Conservation (phyloP, 345 rosid genomes). For the Murraya paniculata region DNA sequence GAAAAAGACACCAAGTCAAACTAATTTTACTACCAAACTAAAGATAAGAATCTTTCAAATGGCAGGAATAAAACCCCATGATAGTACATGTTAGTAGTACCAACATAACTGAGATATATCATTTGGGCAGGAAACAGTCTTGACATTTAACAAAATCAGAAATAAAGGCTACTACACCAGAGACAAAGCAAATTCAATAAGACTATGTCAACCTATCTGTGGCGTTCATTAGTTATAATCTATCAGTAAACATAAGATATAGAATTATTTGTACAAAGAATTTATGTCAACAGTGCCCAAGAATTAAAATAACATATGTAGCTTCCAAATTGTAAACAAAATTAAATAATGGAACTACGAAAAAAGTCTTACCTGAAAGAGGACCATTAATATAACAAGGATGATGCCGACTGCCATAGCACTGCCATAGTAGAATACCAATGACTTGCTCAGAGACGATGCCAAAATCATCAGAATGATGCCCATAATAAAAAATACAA, state of each 20-base stretch:
- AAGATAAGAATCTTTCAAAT: neutral
- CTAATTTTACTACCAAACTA: neutral
- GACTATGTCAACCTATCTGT: neutral
- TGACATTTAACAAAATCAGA: neutral
- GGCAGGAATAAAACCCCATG: neutral
- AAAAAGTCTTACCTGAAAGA: slow-evolving; percentile 67
- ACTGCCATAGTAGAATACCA: slow-evolving; percentile 82
- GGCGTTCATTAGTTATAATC: neutral
- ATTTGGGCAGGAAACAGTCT: neutral
- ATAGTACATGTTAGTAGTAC: neutral
- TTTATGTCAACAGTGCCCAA: neutral
- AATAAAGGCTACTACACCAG: neutral
- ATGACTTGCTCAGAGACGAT: slow-evolving; percentile 66
- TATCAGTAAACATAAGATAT: neutral
- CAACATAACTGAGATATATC: neutral
- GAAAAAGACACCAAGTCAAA: neutral
- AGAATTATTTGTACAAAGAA: neutral
- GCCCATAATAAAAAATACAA: slow-evolving; percentile 62
- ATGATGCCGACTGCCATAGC: slow-evolving; percentile 88
- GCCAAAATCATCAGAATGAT: slow-evolving; percentile 59
- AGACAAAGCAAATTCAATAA: neutral
- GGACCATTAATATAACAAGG: slow-evolving; percentile 79
- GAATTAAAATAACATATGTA: neutral
- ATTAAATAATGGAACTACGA: neutral
- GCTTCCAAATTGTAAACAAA: neutral